These are phyloP conservation scores for Emmonsiellopsis sp. DNA, from an alignment of 2,329 filamentous ascomycete genomes.

Conservation along the genomic window DNA sequence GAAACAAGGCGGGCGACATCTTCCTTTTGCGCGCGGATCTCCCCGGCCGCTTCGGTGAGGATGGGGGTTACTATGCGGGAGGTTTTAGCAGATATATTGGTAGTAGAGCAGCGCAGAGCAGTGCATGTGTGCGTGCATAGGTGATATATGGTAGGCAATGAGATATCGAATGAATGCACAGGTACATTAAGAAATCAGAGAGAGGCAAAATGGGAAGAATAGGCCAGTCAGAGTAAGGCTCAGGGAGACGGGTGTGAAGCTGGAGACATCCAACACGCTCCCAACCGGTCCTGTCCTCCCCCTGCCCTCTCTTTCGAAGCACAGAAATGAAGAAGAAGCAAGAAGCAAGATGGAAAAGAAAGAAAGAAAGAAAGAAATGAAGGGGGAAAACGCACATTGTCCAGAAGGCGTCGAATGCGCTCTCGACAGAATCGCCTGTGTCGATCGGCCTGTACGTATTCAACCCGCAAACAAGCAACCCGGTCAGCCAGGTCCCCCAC, in stretches of 20 bases:
- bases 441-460: conserved; percentile 52
- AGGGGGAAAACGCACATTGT: conserved; percentile 41
- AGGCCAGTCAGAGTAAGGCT: too few species aligned
- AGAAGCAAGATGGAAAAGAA: not conserved
- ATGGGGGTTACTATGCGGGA: conserved; percentile 52
- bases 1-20: conserved; percentile 60
- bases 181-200: too few species aligned
- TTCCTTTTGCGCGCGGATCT: conserved; percentile 62
- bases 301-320: too few species aligned
- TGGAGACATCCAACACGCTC: too few species aligned
- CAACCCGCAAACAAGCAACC: not conserved
- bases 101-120: not conserved
- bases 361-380: not conserved
- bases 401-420: conserved; percentile 76
- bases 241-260: too few species aligned
- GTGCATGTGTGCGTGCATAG: not conserved
- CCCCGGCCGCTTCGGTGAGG: conserved; percentile 57
- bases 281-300: too few species aligned
- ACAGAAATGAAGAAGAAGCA: too few species aligned
- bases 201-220: too few species aligned
- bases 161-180: too few species aligned
- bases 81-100: not conserved
- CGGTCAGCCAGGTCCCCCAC: not conserved
- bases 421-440: conserved; percentile 74
- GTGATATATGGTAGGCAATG: not conserved